Evolutionary conservation across 345 rosid species (phyloP).

Genomic region (Draba incana): DNA sequence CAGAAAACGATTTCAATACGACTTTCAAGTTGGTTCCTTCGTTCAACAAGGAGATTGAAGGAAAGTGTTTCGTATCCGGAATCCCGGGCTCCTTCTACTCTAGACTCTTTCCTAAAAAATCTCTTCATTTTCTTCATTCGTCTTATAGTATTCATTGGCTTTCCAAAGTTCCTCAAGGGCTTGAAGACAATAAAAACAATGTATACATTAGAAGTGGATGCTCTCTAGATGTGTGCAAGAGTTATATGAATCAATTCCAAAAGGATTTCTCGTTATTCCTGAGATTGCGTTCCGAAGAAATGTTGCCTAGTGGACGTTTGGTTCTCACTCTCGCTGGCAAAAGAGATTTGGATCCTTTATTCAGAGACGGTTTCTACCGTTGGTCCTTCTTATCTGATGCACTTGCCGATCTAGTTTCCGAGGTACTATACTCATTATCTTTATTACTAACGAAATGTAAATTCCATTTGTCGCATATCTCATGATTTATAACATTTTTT

Average conservation of each 20-base stretch:
- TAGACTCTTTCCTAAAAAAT: slow-evolving; percentile 42
- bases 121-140: slow-evolving; percentile 39
- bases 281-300: slow-evolving; percentile 44
- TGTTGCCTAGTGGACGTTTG: slow-evolving; percentile 43
- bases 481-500: too few species aligned
- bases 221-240: slow-evolving; percentile 33
- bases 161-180: slow-evolving; percentile 35
- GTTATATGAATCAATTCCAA: slow-evolving; percentile 45
- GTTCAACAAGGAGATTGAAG: neutral
- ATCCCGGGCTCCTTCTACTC: slow-evolving; percentile 47
- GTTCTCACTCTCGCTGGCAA: slow-evolving; percentile 42
- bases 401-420: slow-evolving; percentile 38
- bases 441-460: too few species aligned
- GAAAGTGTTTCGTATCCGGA: slow-evolving; percentile 37
- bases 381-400: slow-evolving; percentile 29
- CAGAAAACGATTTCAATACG: slow-evolving; percentile 39
- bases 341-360: slow-evolving; percentile 39
- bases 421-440: slow-evolving; percentile 29
- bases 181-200: slow-evolving; percentile 30
- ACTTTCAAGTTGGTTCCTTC: slow-evolving; percentile 20
- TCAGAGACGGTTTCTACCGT: neutral
- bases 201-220: slow-evolving; percentile 35
- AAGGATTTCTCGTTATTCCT: slow-evolving; percentile 47
- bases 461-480: too few species aligned
- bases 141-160: slow-evolving; percentile 46